Base-by-base conservation (phyloP, 768 basidiomycete genomes). In the Lentinula sp. region DNA sequence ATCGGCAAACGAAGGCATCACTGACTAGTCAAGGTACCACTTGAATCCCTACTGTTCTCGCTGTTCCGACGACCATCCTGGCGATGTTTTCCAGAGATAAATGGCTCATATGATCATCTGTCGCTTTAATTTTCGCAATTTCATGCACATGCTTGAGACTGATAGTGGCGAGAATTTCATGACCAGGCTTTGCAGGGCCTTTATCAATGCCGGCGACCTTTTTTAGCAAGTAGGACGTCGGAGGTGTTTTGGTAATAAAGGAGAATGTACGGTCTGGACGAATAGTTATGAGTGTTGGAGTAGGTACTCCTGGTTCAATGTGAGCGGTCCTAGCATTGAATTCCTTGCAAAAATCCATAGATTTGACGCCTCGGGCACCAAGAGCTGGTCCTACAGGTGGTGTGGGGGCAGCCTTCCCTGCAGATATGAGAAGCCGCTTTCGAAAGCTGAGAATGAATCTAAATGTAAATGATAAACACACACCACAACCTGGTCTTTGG, bases 271-370 rank as follows among this genome's bases (percentile, higher is more conserved):
- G 89, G 79, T 99, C 97, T 59, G 96, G 92, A 67, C 93, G 88
- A 62, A 99, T 89, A 59, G 86, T 91, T 69, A 99, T 95, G 63
- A 89, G 75, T n/a, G 95, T 97, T 9, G 97, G 96, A 42, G 85
- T 84, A 6, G 97, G 96, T 9, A 90, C 84, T 39, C 93, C 93
- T 16, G 88, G 86, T 63, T 86, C 83, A 40, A 96, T 82, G 71
- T 93, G 88, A 35, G 92, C 88, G 18, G 96, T 98, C 65, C 88
- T 87, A n/a, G 96, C 95, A 70, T 99, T 99, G 78, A 98, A 99
- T 73, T 98, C 95, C 74, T 98, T 99, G 81, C 95, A 97, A 71
- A 99, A 99, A 77, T 99, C 97, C 91, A 98, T 98, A 31, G 95
- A 94, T 76, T 97, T 98, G 66, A 99, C 95, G 67, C 97, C 97